Base-by-base conservation (phyloP, 345 rosid species). In the Pistacia vera region DNA sequence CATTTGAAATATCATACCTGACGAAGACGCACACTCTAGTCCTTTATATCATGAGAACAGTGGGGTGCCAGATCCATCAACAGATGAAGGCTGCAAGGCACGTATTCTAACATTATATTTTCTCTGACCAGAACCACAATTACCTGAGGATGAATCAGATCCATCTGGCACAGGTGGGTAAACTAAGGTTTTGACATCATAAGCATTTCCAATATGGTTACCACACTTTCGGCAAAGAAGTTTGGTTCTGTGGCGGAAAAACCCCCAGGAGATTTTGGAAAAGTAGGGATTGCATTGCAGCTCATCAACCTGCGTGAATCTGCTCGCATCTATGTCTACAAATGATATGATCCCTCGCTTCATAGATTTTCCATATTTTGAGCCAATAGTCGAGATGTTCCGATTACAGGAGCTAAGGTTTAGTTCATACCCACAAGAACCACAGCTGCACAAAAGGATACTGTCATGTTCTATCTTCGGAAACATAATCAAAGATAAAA, bases 171-270 rank as follows among this genome's bases (percentile, higher is more conserved):
- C 86, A 51, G 82, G 86, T 7, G 89, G 83, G 66, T 83, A 78
- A 11, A 81, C 73, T 20, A 91, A 74, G 70, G 90, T 61, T 71
- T 82, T 91, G 48, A 84, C 85, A 8, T 81, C 77, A 82, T 84
- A 84, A 14, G 97, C 97, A 78, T 78, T 77, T 73, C 99, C 99
- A 11, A 93, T 87, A 60, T 84, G 82, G 68, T 91, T 92, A 41
- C 88, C 92, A 80, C 99, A 96, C 82, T 92, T 92, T 28, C 97
- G 91, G 79, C 99, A 96, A 18, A 96, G 95, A 66, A 96, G 97
- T 87, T 90, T 94, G 60, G 94, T 96, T 85, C 87, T 91, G 52
- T 77, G 85, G 64, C 87, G 89, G 82, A 93, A 90, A 20, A 90
- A 79, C 46, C 92, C 87, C 92, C 90, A 89, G 0, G 93, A 85